Conservation (phyloP, 768 basidiomycete genomes). For the Leccinum boreale region DNA sequence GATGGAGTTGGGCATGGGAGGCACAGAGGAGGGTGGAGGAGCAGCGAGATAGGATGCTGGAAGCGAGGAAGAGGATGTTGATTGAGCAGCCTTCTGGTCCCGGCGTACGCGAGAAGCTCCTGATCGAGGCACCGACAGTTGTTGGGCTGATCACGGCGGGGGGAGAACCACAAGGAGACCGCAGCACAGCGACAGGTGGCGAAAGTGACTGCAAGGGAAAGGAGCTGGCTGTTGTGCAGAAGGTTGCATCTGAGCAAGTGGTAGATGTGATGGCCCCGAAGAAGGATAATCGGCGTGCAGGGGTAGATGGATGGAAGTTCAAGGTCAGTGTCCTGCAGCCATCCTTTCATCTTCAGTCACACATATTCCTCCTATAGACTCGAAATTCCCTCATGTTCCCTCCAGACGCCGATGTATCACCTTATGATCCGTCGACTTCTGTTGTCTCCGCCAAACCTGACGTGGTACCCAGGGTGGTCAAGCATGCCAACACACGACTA, state of each 20-base stretch:
- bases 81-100: conserved; percentile 61
- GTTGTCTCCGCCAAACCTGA: conserved; percentile 29
- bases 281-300: conserved; percentile 68
- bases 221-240: conserved; percentile 20
- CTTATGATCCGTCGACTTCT: conserved; percentile 53
- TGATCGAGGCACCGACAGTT: conserved; percentile 56
- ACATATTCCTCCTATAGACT: conserved; percentile 44
- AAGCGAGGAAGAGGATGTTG: conserved; percentile 65
- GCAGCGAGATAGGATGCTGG: conserved; percentile 61
- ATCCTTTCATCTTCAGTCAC: conserved; percentile 1
- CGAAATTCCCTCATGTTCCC: conserved; percentile 95
- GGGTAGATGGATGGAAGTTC: conserved; percentile 81
- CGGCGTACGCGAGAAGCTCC: conserved; percentile 66
- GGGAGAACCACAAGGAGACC: conserved; percentile 11
- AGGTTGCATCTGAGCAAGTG: conserved; percentile 28
- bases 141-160: conserved; percentile 50
- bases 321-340: conserved; percentile 44
- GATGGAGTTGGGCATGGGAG: conserved; percentile 92
- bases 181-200: conserved; percentile 19
- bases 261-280: conserved; percentile 77
- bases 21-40: conserved; percentile 80
- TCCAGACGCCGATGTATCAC: conserved; percentile 85
- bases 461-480: conserved; percentile 60
- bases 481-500: conserved; percentile 79
- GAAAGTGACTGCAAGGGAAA: conserved; percentile 24